phyloP scores from a whole-genome alignment of 768 basidiomycete species.

The Pisolithus microcarpus region DNA sequence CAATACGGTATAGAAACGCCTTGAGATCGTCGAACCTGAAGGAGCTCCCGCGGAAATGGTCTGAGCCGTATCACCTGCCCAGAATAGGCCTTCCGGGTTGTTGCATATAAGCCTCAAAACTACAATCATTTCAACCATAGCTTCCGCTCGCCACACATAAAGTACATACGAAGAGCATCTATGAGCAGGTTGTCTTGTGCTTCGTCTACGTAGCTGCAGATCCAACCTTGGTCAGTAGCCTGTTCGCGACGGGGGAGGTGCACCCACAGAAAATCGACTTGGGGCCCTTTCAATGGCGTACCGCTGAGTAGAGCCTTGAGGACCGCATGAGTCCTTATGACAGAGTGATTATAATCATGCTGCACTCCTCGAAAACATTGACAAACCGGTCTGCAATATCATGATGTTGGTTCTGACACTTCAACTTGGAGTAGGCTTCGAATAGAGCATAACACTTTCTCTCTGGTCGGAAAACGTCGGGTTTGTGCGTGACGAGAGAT shows the following conservation, averaged over 20 bases:
- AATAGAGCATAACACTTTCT: slow-evolving; percentile 48
- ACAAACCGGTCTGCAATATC: slow-evolving; percentile 56
- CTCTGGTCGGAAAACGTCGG: slow-evolving; percentile 48
- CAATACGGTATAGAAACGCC: slow-evolving; percentile 55
- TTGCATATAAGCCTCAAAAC: slow-evolving; percentile 57
- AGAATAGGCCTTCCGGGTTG: slow-evolving; percentile 63
- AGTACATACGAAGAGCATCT: slow-evolving; percentile 46
- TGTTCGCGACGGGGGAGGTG: not conserved
- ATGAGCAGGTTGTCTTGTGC: slow-evolving; percentile 67
- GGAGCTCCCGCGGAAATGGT: slow-evolving; percentile 64
- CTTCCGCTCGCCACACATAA: not conserved
- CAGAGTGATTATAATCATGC: not conserved
- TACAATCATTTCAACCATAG: slow-evolving; percentile 20
- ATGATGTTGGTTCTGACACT: slow-evolving; percentile 33
- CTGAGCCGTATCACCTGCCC: slow-evolving; percentile 78
- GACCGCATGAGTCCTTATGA: slow-evolving; percentile 44
- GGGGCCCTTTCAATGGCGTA: slow-evolving; percentile 30
- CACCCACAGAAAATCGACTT: slow-evolving; percentile 50
- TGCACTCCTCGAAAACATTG: not conserved
- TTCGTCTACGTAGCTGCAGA: slow-evolving; percentile 58
- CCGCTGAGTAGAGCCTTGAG: slow-evolving; percentile 28
- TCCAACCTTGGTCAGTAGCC: not conserved
- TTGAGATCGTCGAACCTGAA: slow-evolving; percentile 69
- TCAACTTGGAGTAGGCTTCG: slow-evolving; percentile 41
- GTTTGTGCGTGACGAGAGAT: slow-evolving; percentile 45